Base-by-base conservation (phyloP, 192 early-diverging fungal genomes). In the Bifiguratus adelaidae region DNA sequence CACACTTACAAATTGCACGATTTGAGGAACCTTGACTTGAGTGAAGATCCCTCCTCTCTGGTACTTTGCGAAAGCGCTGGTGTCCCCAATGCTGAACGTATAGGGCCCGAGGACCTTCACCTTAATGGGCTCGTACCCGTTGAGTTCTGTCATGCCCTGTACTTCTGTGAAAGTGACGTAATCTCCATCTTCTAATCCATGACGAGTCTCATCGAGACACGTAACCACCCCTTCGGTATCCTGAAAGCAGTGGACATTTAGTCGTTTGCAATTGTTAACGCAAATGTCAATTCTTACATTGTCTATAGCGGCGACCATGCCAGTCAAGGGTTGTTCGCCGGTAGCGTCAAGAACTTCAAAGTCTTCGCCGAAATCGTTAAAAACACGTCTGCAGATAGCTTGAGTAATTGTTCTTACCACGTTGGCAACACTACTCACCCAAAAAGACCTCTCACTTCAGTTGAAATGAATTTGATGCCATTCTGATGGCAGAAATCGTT, bases 121-220 rank as follows among this genome's bases (percentile, higher is more conserved):
- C 50, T 81, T 78, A 41, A 81, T 75, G 19, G 94, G 88, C 40
- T 73, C 71, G 48, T 75, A 69, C 27, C 71, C 81, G 54, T 97
- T 97, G 28, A 97, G 70, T 61, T 83, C 76, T 20, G 72, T 73
- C 91, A 99, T 95, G 21, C 96, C 96, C 53, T 91, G 63, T 11
- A 99, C 62, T 57, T 99, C 94, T 23, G 69, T 74, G 57, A 99
- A 99, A 4, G 88, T 89, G 23, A 99, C 94, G 60, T 73, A 80
- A 56, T 96, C 91, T 5, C 96, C 96, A 64, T 97, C 94, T 60
- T 95, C 92, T n/a, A 99, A 66, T 16, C 94, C 94, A 55, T 99
- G 96, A 23, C 96, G 83, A 15, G 88, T 81, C 55, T 99, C 96
- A 57, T 97, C 96, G 47, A 97, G 67, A 58, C 90, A 94, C 11